phyloP scores from a whole-genome alignment of 148 eudicot species.

The Persicaria tinctoria region DNA sequence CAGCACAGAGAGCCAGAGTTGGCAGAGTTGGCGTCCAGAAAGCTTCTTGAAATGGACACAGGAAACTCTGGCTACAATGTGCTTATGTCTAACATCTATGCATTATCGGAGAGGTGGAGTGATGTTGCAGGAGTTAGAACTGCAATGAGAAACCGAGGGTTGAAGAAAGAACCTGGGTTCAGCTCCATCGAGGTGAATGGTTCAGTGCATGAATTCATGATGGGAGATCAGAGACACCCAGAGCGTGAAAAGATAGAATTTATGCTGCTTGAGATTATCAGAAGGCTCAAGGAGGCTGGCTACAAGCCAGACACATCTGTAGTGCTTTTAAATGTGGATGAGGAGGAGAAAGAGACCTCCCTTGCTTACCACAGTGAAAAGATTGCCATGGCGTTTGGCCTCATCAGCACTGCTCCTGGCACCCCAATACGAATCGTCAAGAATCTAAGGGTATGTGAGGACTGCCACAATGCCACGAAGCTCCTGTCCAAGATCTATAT shows the following conservation, averaged over 20 bases:
- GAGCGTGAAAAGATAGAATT: conserved; percentile 25
- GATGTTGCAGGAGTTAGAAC: conserved; percentile 33
- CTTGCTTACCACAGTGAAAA: conserved; percentile 31
- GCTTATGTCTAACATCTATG: conserved; percentile 46
- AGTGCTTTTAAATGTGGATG: conserved; percentile 21
- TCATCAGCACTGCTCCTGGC: conserved; percentile 24
- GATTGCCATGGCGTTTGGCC: conserved; percentile 31
- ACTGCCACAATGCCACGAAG: conserved; percentile 30
- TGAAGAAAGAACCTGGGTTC: conserved; percentile 52
- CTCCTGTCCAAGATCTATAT: conserved; percentile 27
- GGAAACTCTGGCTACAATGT: conserved; percentile 52
- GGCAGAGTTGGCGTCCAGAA: conserved; percentile 48
- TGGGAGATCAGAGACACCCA: conserved; percentile 41
- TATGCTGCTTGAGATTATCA: conserved; percentile 34
- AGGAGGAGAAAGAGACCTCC: conserved; percentile 24
- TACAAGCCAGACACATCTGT: conserved; percentile 26
- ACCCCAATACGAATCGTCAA: conserved; percentile 27
- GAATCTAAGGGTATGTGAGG: conserved; percentile 32
- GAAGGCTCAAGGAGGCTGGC: conserved; percentile 37
- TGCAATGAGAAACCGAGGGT: conserved; percentile 42
- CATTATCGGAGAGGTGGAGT: conserved; percentile 34
- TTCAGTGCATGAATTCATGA: conserved; percentile 38
- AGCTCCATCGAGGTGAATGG: conserved; percentile 53
- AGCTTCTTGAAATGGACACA: conserved; percentile 39
- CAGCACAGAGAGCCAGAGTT: conserved; percentile 35